phyloP scores from a whole-genome alignment of 352 stramenopile species.

The Globisporangium paroecandrum region DNA sequence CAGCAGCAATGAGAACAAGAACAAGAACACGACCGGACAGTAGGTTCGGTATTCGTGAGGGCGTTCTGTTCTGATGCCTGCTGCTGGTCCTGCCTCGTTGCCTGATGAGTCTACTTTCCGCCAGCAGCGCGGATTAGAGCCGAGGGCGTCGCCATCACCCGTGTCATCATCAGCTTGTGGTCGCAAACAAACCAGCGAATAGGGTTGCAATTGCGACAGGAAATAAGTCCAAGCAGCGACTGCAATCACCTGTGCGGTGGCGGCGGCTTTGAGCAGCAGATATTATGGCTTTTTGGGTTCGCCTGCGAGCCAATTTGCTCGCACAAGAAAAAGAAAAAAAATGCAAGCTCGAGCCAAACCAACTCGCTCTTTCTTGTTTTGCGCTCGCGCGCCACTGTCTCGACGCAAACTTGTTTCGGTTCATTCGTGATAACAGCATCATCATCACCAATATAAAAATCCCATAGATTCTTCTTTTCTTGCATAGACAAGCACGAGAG shows the following conservation, averaged over 20 bases:
- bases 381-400: too few species aligned
- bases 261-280: too few species aligned
- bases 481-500: too few species aligned
- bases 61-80: background rate
- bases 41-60: background rate
- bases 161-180: background rate
- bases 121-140: background rate
- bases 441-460: background rate
- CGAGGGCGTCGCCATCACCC: background rate
- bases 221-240: background rate
- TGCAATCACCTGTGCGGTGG: background rate
- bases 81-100: background rate
- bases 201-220: conserved; percentile 2
- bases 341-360: too few species aligned
- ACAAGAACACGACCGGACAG: background rate
- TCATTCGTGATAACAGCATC: background rate
- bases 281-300: background rate
- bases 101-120: background rate
- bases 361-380: too few species aligned
- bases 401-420: too few species aligned
- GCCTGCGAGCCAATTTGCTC: background rate
- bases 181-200: background rate
- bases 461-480: background rate
- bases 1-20: background rate
- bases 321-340: too few species aligned